Evolutionary conservation across 306 rosid genomes (phyloP).

Genomic region (Coriaria nepalensis): DNA sequence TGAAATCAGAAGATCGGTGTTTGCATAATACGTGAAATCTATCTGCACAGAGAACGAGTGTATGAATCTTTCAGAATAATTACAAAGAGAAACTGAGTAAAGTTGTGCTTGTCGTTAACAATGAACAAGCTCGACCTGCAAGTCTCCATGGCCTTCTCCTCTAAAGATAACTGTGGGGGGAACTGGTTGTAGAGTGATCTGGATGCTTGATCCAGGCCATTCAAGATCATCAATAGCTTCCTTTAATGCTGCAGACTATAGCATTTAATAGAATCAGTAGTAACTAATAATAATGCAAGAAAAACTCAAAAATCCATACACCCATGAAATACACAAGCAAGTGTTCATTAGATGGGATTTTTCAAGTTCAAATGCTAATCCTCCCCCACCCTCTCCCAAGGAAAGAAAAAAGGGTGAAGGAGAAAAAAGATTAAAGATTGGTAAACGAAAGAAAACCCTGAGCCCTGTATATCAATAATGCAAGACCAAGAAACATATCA

Average conservation of each 20-base stretch:
- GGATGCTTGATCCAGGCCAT: conserved; percentile 94
- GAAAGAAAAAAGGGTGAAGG: no score
- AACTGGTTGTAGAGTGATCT: conserved; percentile 51
- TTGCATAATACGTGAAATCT: conserved; percentile 64
- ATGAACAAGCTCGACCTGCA: conserved; percentile 45
- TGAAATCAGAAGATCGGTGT: conserved; percentile 70
- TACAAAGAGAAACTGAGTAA: no score
- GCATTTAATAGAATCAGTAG: not conserved
- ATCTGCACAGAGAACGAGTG: conserved; percentile 34
- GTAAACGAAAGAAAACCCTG: no score
- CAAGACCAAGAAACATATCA: no score
- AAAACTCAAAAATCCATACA: not conserved
- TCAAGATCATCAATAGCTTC: conserved; percentile 97
- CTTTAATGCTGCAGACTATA: conserved; percentile 72
- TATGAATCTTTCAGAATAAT: not conserved
- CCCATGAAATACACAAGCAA: no score
- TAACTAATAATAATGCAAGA: not conserved
- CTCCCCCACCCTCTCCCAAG: no score
- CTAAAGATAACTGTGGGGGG: conserved; percentile 73
- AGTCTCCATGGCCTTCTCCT: conserved; percentile 93
- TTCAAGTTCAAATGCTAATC: no score
- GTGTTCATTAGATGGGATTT: no score
- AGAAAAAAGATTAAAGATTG: no score
- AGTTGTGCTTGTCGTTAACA: conserved; percentile 2
- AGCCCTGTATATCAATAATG: no score